These are phyloP conservation scores for Euphorbia celastroides DNA, from an alignment of 441 rosid genomes.

Conservation along the genomic window DNA sequence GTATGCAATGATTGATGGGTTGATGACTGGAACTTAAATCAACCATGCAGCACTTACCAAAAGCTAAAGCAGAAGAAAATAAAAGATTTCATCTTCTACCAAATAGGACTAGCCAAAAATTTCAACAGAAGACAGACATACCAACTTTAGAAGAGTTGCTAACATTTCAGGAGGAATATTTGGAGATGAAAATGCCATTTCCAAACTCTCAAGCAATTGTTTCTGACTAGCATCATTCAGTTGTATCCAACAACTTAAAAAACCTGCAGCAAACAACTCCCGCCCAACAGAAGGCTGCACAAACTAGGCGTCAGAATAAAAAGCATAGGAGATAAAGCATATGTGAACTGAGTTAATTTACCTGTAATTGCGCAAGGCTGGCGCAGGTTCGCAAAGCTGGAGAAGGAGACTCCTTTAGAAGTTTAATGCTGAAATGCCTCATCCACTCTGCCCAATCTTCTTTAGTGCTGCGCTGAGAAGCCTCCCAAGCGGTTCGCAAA, in stretches of 20 bases:
- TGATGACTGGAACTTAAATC: background rate
- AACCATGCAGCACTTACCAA: background rate
- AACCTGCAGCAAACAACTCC: slow-evolving; percentile 99
- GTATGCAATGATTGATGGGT: background rate
- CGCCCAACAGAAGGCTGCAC: slow-evolving; percentile 97
- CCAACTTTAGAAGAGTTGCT: slow-evolving; percentile 96
- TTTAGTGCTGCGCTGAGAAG: slow-evolving; percentile 98
- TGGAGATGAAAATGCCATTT: slow-evolving; percentile 99
- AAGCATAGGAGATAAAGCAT: slow-evolving; percentile 14
- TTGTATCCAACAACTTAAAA: slow-evolving; percentile 99
- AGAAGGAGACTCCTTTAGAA: slow-evolving; percentile 96
- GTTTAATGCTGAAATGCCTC: slow-evolving; percentile 99
- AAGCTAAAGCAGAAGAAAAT: background rate
- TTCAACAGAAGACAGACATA: slow-evolving; percentile 23
- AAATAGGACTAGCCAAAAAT: background rate
- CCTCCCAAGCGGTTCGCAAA: slow-evolving; percentile 96
- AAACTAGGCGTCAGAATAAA: slow-evolving; percentile 27
- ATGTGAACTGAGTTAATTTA: slow-evolving; percentile 23
- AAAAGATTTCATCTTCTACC: background rate
- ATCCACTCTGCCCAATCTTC: slow-evolving; percentile 99
- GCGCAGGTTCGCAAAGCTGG: slow-evolving; percentile 98
- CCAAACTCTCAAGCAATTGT: slow-evolving; percentile 91
- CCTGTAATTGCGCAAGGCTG: slow-evolving; percentile 98
- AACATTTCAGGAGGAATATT: slow-evolving; percentile 99
- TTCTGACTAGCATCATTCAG: slow-evolving; percentile 86